Evolutionary conservation across 2,329 filamentous ascomycete species (phyloP).

Genomic region (Aureobasidium melanogenum): DNA sequence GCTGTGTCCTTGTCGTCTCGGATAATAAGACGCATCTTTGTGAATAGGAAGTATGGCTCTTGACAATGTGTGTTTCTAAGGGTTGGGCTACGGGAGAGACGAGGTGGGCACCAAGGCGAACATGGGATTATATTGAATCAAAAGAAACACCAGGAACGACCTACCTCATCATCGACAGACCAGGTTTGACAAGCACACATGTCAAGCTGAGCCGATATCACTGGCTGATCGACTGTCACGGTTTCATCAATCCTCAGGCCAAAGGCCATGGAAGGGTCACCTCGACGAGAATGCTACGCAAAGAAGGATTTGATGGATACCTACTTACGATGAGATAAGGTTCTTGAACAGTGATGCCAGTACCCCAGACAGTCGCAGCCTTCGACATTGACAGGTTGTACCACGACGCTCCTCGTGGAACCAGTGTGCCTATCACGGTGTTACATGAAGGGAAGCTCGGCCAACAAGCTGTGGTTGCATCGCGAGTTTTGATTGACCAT

Average conservation of each 20-base stretch:
- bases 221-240: neutral
- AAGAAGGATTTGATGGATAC: neutral
- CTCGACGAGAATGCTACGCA: neutral
- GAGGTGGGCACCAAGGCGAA: neutral
- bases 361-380: neutral
- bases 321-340: neutral
- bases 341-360: neutral
- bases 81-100: neutral
- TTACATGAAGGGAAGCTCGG: neutral
- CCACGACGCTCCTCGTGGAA: neutral
- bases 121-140: neutral
- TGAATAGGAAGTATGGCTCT: neutral
- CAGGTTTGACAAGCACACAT: neutral
- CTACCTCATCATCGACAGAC: neutral
- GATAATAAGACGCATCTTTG: slow-evolving; percentile 65
- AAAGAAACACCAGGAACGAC: neutral
- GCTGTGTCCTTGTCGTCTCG: slow-evolving; percentile 60
- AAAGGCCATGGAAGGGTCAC: neutral
- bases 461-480: slow-evolving; percentile 7
- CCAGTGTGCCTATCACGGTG: slow-evolving; percentile 1
- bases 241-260: neutral
- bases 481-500: neutral
- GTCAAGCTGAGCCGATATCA: neutral
- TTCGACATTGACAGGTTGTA: neutral
- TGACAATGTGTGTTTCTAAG: neutral